Base-by-base conservation (phyloP, 2,329 filamentous ascomycete genomes). In the Clonostachys rosea region DNA sequence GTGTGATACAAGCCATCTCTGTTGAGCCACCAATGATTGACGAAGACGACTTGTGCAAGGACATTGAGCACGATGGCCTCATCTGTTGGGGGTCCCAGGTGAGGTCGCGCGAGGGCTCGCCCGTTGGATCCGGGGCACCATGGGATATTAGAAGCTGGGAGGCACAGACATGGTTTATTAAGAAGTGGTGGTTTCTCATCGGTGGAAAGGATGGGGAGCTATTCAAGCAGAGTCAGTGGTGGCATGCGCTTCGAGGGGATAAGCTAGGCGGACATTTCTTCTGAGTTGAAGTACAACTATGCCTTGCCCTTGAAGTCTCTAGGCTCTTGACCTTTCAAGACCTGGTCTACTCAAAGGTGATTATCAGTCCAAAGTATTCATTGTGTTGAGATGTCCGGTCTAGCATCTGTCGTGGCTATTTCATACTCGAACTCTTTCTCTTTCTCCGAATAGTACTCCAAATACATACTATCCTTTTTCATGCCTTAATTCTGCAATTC, bases 61-160 rank as follows among this genome's bases (percentile, higher is more conserved):
- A 70, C 47, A 53, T 68, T 18, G 51, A 57, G 36, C 51, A 54
- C 10, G 65, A 65, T 39, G 66, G 62, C 5, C 50, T 70, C 40
- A 51, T 65, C 7, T 68, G 67, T 49, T 70, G 67, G 65, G 67
- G 67, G 6, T 30, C 24, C 24, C 24, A 30, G 24, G 24, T 30
- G 24, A 56, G 59, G 24, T 53, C 57, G 37, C 59, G 53, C 16
- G 58, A 53, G 43, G 46, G 46, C 33, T 36, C 52, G 12, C 58
- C 57, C 24, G 64, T 66, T 56, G 52, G 55, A 12, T 63, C 66
- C 6, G 63, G 65, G 13, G 63, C 69, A 14, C 65, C 70, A 0
- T 74, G 70, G 70, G 70, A 71, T 46, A 57, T 59, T 35, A 61
- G 69, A 13, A 69, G 67, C 48, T 74, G 70, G 70, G 70, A 74